Base-by-base conservation (phyloP, 345 rosid species). In the Erodium maritimum region DNA sequence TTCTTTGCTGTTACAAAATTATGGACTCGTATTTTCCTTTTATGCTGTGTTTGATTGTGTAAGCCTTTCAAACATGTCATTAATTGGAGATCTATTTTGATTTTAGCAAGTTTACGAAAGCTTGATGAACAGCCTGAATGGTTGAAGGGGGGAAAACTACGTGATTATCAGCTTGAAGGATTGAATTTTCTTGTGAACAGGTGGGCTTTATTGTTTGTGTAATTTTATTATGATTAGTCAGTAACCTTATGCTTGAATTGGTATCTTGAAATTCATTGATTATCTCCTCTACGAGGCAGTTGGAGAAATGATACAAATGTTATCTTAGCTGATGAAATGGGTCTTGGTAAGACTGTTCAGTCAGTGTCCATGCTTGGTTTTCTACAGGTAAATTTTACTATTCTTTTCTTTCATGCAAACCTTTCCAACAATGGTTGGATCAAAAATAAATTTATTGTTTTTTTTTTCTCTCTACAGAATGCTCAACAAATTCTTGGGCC, bases 271-370 rank as follows among this genome's bases (percentile, higher is more conserved):
- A 42, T 42, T 10, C 12, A 7, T 7, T 12, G 12, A 24, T 14
- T 57, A 45, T 65, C 56, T 64, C 55, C 59, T 55, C 17, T 52
- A 29, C 55, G 55, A 5, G 57, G 54, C 87, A 94, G 99, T 75
- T 94, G 99, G 99, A 83, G 91, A 75, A 90, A 90, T 74, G 96
- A 90, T 73, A 94, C 99, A 18, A 94, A 94, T 80, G 99, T 94
- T 69, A 94, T 94, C 70, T 81, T 94, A 77, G 99, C 99, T 68
- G 97, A 94, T 70, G 99, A 94, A 73, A 94, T 94, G 99, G 99
- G 99, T 75, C 99, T 94, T 54, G 99, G 99, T 61, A 94, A 94
- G 81, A 94, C 99, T 61, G 97, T 94, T 60, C 99, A 94, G 83
- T 94, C 99, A 23, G 90, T 94, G 60, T 94, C 99, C 21, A 90